These are phyloP conservation scores for Eucalyptus sp. DNA, from an alignment of 345 rosid species.

Conservation along the genomic window DNA sequence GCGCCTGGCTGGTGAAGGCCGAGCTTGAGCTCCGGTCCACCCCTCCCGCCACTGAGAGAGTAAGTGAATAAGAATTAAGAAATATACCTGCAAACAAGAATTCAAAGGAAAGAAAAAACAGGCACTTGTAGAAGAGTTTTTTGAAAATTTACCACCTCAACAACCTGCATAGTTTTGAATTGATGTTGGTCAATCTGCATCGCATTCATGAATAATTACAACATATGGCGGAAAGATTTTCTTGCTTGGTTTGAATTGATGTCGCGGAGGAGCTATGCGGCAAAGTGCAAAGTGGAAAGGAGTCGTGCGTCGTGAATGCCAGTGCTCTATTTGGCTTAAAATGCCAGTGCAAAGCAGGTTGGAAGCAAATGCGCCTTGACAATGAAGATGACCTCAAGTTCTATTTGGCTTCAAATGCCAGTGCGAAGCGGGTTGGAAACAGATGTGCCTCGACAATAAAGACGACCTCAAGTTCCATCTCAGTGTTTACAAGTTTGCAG, in stretches of 20 bases:
- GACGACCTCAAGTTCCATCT: background rate
- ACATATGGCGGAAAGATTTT: rapidly evolving
- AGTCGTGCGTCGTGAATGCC: constrained; percentile 18
- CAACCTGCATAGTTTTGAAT: no score
- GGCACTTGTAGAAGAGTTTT: background rate
- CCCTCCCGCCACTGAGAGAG: no score
- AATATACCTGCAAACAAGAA: background rate
- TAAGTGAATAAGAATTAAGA: no score
- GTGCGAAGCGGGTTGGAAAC: no score
- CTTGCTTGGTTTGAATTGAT: background rate
- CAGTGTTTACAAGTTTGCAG: background rate
- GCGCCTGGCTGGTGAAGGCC: background rate
- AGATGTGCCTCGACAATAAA: rapidly evolving
- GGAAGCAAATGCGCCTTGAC: no score
- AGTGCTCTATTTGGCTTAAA: no score
- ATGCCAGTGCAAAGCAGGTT: no score
- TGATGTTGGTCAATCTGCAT: background rate
- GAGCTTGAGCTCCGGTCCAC: background rate
- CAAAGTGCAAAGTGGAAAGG: constrained; percentile 39
- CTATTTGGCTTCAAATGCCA: background rate
- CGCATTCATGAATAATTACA: background rate
- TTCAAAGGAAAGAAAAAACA: background rate
- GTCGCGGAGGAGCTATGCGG: constrained; percentile 18
- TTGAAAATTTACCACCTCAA: no score
- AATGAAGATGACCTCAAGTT: no score